phyloP scores from a whole-genome alignment of 108 stramenopile species.

The Skeletonema grethae region DNA sequence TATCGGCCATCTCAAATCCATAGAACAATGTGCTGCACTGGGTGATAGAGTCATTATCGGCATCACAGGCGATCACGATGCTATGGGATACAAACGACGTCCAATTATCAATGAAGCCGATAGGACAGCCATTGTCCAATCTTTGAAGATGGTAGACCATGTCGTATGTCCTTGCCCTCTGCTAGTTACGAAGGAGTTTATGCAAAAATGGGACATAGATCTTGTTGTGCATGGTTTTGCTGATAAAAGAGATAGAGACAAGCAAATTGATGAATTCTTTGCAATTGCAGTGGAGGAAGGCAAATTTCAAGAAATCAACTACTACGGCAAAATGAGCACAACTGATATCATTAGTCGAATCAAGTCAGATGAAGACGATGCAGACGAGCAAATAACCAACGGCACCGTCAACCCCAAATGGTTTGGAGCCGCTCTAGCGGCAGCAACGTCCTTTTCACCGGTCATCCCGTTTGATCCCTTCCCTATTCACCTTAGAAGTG shows the following conservation, averaged over 20 bases:
- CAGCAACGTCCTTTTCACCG: slow-evolving; percentile 47
- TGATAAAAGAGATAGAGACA: slow-evolving; percentile 54
- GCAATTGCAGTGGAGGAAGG: slow-evolving; percentile 43
- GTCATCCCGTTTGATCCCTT: slow-evolving; percentile 58
- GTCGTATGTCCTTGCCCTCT: slow-evolving; percentile 76
- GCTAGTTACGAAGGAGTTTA: slow-evolving; percentile 67
- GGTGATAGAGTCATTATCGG: slow-evolving; percentile 67
- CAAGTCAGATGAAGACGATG: slow-evolving; percentile 1
- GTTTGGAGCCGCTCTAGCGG: slow-evolving; percentile 60
- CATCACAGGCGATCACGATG: slow-evolving; percentile 74
- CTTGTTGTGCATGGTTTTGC: slow-evolving; percentile 82
- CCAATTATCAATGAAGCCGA: slow-evolving; percentile 65
- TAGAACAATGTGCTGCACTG: slow-evolving; percentile 56
- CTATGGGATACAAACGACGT: slow-evolving; percentile 64
- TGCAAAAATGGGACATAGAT: slow-evolving; percentile 63
- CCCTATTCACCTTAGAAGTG: slow-evolving; percentile 43
- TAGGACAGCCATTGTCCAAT: slow-evolving; percentile 56
- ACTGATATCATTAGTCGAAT: slow-evolving; percentile 64
- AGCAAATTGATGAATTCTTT: slow-evolving; percentile 64
- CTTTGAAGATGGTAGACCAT: slow-evolving; percentile 53
- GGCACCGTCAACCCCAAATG: slow-evolving; percentile 44
- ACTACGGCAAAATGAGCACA: slow-evolving; percentile 60
- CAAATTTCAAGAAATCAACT: slow-evolving; percentile 63
- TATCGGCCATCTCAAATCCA: slow-evolving; percentile 72
- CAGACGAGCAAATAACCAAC: slow-evolving; percentile 4